phyloP scores from a whole-genome alignment of 164 flowering plant genomes.

The Stephania cephalantha region DNA sequence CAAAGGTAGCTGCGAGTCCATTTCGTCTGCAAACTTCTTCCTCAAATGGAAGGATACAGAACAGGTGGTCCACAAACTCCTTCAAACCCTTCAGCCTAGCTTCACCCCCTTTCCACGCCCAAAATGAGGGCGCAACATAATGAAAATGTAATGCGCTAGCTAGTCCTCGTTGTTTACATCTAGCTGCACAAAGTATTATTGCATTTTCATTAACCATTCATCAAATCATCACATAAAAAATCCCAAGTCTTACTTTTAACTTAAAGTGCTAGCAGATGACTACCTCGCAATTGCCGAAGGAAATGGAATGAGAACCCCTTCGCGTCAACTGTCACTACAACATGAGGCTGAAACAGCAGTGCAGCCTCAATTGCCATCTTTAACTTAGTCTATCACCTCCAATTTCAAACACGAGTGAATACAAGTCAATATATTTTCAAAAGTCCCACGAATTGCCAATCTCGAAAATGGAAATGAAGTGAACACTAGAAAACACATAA shows the following conservation, averaged over 20 bases:
- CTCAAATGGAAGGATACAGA: constrained; percentile 94
- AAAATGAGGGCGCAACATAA: constrained; percentile 96
- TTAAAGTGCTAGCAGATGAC: constrained; percentile 3
- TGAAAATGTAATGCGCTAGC: constrained; percentile 59
- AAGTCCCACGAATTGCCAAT: neutral
- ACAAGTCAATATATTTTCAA: neutral
- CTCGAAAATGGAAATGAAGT: neutral
- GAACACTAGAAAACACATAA: neutral
- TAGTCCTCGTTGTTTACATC: constrained; percentile 32
- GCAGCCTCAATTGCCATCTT: constrained; percentile 70
- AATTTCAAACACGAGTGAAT: constrained; percentile 4
- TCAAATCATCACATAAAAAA: neutral
- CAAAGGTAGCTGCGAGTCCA: constrained; percentile 82
- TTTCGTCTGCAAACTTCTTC: constrained; percentile 60
- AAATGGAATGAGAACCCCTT: constrained; percentile 93
- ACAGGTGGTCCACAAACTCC: constrained; percentile 75
- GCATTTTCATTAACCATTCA: constrained; percentile 24
- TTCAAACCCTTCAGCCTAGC: constrained; percentile 64
- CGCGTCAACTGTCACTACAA: constrained; percentile 82
- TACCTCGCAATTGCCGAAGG: constrained; percentile 63
- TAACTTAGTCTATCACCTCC: constrained; percentile 49
- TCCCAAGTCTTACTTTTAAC: neutral
- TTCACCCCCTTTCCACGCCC: constrained; percentile 99
- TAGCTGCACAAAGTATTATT: constrained; percentile 63
- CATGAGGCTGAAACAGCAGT: constrained; percentile 67